Conservation (phyloP, 345 rosid genomes). For the Eucalyptus sp. region DNA sequence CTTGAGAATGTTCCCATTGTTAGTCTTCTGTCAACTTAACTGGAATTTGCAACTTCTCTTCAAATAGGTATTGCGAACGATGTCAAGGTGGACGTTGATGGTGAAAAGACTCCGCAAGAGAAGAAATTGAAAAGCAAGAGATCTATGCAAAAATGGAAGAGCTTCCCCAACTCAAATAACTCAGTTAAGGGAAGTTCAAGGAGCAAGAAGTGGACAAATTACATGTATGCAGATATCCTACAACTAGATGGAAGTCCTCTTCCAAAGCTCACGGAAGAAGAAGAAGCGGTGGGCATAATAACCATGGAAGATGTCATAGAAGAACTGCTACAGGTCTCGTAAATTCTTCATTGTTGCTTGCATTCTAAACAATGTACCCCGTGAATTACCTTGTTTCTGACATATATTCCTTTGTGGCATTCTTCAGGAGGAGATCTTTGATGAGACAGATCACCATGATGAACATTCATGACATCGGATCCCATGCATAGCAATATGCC, state of each 20-base stretch:
- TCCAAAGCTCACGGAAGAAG: slow-evolving; percentile 66
- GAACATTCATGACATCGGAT: slow-evolving; percentile 46
- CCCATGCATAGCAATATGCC: background rate
- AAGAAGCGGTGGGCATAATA: slow-evolving; percentile 85
- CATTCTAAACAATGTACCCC: background rate
- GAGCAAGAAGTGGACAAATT: slow-evolving; percentile 74
- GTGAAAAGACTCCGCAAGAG: slow-evolving; percentile 34
- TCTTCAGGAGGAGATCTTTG: slow-evolving; percentile 85
- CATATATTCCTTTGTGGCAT: background rate
- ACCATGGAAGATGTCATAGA: slow-evolving; percentile 99
- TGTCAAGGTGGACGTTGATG: slow-evolving; percentile 45
- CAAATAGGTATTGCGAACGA: slow-evolving; percentile 34
- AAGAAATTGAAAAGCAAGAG: slow-evolving; percentile 42
- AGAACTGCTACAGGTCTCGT: slow-evolving; percentile 75
- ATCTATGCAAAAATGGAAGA: slow-evolving; percentile 72
- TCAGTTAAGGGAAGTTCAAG: slow-evolving; percentile 31
- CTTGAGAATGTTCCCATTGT: background rate
- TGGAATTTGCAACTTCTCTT: background rate
- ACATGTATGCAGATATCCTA: slow-evolving; percentile 55
- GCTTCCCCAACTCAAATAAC: slow-evolving; percentile 35
- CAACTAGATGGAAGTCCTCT: slow-evolving; percentile 56
- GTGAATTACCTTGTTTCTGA: background rate
- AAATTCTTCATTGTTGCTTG: background rate
- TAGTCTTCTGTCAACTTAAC: background rate
- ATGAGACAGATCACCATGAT: slow-evolving; percentile 82